These are phyloP conservation scores for Leccinum rimulosum DNA, from an alignment of 768 basidiomycete species.

Conservation along the genomic window DNA sequence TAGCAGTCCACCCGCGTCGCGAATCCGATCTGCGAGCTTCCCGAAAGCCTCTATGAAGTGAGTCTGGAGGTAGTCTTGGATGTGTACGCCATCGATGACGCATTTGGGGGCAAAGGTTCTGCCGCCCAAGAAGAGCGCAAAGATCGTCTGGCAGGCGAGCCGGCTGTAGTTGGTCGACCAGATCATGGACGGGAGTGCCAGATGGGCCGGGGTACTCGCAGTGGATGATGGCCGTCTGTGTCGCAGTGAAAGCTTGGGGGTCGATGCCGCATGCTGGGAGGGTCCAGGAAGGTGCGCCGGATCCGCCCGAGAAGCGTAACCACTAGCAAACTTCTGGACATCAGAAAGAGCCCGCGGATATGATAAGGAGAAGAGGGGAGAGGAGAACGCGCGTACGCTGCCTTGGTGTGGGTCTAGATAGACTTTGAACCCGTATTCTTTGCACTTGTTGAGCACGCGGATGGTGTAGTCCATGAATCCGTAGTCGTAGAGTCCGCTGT, in stretches of 20 bases:
- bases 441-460: slow-evolving; percentile 83
- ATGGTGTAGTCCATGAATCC: slow-evolving; percentile 93
- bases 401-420: slow-evolving; percentile 98
- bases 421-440: slow-evolving; percentile 86
- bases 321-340: slow-evolving; percentile 49
- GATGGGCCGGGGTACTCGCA: slow-evolving; percentile 73
- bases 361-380: background rate
- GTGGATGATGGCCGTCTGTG: slow-evolving; percentile 83
- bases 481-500: slow-evolving; percentile 84
- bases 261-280: slow-evolving; percentile 87
- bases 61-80: slow-evolving; percentile 82
- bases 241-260: slow-evolving; percentile 79
- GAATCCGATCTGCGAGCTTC: slow-evolving; percentile 70
- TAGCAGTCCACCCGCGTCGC: slow-evolving; percentile 68
- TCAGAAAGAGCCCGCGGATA: background rate
- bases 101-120: slow-evolving; percentile 88
- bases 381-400: slow-evolving; percentile 53
- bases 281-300: slow-evolving; percentile 94
- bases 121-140: slow-evolving; percentile 94
- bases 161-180: slow-evolving; percentile 97
- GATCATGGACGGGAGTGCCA: slow-evolving; percentile 77
- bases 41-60: slow-evolving; percentile 79
- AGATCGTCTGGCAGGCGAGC: slow-evolving; percentile 82
- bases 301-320: slow-evolving; percentile 94
- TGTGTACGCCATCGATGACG: slow-evolving; percentile 85